Evolutionary conservation across 106 monocot genomes (phyloP), one percentile per base, ranked within the genome.

Genomic region (Dendrobium nobile): DNA sequence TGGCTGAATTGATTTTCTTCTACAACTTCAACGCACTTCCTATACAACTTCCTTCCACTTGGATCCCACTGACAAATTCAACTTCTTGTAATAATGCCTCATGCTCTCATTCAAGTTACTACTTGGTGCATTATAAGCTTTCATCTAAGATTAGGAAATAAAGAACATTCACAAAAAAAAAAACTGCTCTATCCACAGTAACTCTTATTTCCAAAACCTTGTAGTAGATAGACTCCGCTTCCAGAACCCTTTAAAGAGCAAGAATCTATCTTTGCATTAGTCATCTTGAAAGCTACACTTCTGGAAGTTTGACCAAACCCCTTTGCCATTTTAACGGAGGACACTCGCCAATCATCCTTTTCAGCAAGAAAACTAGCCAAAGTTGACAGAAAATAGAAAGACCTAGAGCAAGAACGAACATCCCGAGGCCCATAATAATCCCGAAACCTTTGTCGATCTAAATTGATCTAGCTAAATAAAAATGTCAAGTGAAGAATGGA

Each of bases 341-440:
- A 45, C 51, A 16, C 27, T 45, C 27, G 37, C 47, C 27, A 77
- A 4, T 77, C 72, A 61, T 93, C 83, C 22, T 78, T 65, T 72
- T 75, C 40, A 42, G 22, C 76, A 47, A 82, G 37, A 68, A 83
- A 82, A 67, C 41, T 75, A 18, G 48, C 19, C 78, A 85, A 75
- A 28, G 88, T 79, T 7, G 93, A 86, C 8, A 81, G 86, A 59
- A 95, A 93, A 78, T 85, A 90, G 20, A 93, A 85, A 19, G 89
- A 81, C 26, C 51, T 70, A 59, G 79, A 80, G 77, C 47, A 81
- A 41, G 80, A 64, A 64, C 90, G 90, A 41, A 73, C 80, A 70
- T 82, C 83, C 72, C 77, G 67, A 44, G 82, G 47, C 43, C 26
- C 77, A 22, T 68, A 74, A 75, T 75, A 89, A 79, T 58, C 75